Conservation (phyloP, 2,329 filamentous ascomycete species). For the Neophaeococcomyces aloes region DNA sequence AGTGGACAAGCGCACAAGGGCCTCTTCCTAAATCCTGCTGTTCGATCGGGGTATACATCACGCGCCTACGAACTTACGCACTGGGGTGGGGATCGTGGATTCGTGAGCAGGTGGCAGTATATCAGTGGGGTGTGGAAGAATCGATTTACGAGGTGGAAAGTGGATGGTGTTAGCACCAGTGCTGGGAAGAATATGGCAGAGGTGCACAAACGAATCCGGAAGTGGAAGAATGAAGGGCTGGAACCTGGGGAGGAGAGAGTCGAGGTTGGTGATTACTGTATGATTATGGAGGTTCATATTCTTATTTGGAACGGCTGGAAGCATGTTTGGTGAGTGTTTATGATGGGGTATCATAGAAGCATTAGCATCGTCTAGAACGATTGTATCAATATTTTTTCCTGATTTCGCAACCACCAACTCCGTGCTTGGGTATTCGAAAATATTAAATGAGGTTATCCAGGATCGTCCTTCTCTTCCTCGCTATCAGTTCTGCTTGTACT, state of each 20-base stretch:
- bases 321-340: slow-evolving; percentile 36
- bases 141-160: slow-evolving; percentile 42
- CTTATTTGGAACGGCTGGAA: slow-evolving; percentile 48
- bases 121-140: slow-evolving; percentile 51
- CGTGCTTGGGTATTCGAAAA: too few species aligned
- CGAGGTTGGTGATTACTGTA: slow-evolving; percentile 42
- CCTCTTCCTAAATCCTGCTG: slow-evolving; percentile 32
- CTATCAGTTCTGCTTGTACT: slow-evolving; percentile 87
- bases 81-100: slow-evolving; percentile 24
- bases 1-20: slow-evolving; percentile 22
- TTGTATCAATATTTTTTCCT: too few species aligned
- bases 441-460: slow-evolving; percentile 60
- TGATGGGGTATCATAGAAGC: slow-evolving; percentile 3
- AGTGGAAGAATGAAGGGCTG: slow-evolving; percentile 16
- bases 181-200: slow-evolving; percentile 31
- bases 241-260: slow-evolving; percentile 22
- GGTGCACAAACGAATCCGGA: slow-evolving; percentile 30
- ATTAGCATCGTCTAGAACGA: too few species aligned
- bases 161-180: slow-evolving; percentile 29
- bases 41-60: slow-evolving; percentile 31
- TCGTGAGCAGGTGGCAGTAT: slow-evolving; percentile 41
- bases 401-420: too few species aligned
- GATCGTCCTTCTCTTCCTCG: slow-evolving; percentile 69
- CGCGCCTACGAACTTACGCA: slow-evolving; percentile 32
- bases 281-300: slow-evolving; percentile 54